These are phyloP conservation scores for Castanopsis chinensis DNA, from an alignment of 306 rosid species.

Conservation along the genomic window DNA sequence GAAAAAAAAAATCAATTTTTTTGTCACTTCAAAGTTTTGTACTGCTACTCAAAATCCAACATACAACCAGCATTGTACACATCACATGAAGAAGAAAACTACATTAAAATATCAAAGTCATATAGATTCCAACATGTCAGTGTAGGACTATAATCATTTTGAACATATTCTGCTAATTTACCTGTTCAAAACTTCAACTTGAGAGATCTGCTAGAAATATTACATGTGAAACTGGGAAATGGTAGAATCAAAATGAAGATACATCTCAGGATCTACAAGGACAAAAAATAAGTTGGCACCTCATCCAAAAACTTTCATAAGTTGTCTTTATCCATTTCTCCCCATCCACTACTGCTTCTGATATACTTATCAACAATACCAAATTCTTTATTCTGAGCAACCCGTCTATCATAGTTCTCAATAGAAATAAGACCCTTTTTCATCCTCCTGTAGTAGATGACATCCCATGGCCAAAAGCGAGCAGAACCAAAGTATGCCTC, in stretches of 20 bases:
- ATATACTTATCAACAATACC: constrained; percentile 65
- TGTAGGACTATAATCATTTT: constrained; percentile 9
- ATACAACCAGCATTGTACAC: constrained; percentile 1
- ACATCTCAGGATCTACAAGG: constrained; percentile 1
- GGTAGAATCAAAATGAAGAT: constrained; percentile 18
- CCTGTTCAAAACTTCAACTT: constrained; percentile 27
- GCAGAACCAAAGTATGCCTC: constrained; percentile 57
- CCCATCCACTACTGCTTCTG: constrained; percentile 77
- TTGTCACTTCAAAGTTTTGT: constrained; percentile 10
- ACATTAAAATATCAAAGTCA: constrained; percentile 10
- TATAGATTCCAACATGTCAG: not conserved
- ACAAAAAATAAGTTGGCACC: not conserved
- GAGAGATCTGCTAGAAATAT: constrained; percentile 15
- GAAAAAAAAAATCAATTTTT: not conserved
- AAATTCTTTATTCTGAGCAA: constrained; percentile 63
- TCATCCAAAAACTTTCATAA: constrained; percentile 10
- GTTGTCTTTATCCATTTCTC: constrained; percentile 36
- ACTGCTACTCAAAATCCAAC: constrained; percentile 15
- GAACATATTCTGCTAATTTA: constrained; percentile 22
- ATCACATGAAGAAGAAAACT: constrained; percentile 7
- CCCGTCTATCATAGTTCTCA: constrained; percentile 59
- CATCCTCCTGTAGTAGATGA: constrained; percentile 63
- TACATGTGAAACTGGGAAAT: constrained; percentile 17
- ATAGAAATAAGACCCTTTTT: constrained; percentile 61
- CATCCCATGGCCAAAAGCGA: constrained; percentile 74